Conservation (phyloP, 108 stramenopile species). For the Asterionellopsis glacialis region DNA sequence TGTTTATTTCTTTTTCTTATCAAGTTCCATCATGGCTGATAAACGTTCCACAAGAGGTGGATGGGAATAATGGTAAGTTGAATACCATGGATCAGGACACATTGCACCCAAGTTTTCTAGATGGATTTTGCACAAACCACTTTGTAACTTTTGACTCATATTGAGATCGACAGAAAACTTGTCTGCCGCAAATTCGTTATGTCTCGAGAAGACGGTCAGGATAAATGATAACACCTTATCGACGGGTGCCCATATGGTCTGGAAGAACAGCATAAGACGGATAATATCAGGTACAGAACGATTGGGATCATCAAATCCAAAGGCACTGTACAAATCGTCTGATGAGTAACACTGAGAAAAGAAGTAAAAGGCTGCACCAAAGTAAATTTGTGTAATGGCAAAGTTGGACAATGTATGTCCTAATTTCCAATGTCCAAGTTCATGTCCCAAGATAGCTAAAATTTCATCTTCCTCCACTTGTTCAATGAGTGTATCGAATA, state of each 20-base stretch:
- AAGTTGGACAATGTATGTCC: constrained; percentile 95
- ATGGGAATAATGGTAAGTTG: constrained; percentile 93
- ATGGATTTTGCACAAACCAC: constrained; percentile 94
- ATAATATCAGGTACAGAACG: constrained; percentile 81
- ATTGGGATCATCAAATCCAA: constrained; percentile 86
- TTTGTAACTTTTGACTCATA: constrained; percentile 74
- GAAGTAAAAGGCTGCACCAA: constrained; percentile 85
- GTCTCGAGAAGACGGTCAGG: constrained; percentile 84
- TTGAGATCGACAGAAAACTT: constrained; percentile 87
- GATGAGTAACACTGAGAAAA: constrained; percentile 80
- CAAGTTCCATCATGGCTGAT: constrained; percentile 86
- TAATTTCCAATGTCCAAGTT: constrained; percentile 97
- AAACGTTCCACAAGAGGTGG: constrained; percentile 96
- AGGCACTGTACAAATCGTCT: constrained; percentile 78
- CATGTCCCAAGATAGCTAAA: constrained; percentile 66
- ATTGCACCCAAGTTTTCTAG: constrained; percentile 93
- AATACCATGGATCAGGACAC: constrained; percentile 88
- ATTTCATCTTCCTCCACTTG: constrained; percentile 69
- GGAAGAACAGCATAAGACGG: constrained; percentile 89
- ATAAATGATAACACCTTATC: constrained; percentile 90
- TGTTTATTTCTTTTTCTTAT: constrained; percentile 46
- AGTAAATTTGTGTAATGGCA: constrained; percentile 86
- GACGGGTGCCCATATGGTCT: constrained; percentile 93
- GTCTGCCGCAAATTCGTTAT: constrained; percentile 93
- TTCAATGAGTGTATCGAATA: constrained; percentile 95